A percentile compares a stretch with the other conserved stretches of the same genome.
Evolutionary conservation across 148 eudicot genomes (phyloP).

Genomic region (Fagopyrum esculentum): DNA sequence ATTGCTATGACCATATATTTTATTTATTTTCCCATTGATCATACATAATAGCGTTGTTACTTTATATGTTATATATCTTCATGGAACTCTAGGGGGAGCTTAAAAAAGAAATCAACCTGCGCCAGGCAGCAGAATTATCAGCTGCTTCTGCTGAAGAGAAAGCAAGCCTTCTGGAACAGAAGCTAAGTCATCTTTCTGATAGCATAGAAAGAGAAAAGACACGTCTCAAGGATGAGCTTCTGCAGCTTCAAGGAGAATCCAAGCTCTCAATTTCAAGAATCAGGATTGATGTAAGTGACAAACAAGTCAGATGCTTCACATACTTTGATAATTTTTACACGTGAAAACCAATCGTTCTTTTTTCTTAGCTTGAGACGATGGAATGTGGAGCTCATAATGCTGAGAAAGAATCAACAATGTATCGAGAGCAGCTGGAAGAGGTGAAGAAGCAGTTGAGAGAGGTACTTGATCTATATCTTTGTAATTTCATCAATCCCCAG

Average conservation of each 20-base stretch:
- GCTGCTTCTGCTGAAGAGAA: conserved; percentile 77
- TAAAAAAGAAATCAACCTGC: conserved; percentile 56
- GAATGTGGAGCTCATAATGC: conserved; percentile 67
- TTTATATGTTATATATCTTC: not conserved
- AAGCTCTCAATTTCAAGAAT: conserved; percentile 65
- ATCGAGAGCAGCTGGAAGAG: conserved; percentile 61
- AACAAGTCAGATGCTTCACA: not conserved
- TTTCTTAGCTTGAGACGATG: conserved; percentile 70
- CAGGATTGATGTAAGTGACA: conserved; percentile 57
- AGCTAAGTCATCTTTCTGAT: conserved; percentile 45
- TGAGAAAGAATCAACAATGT: conserved; percentile 54
- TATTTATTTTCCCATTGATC: not conserved
- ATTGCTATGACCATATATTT: not conserved
- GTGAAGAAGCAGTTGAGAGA: conserved; percentile 38
- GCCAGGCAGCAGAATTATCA: conserved; percentile 57
- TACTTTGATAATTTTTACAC: not conserved
- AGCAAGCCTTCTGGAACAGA: conserved; percentile 46
- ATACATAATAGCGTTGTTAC: not conserved
- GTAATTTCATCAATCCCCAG: not conserved
- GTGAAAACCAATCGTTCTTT: conserved; percentile 6
- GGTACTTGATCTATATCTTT: conserved; percentile 29
- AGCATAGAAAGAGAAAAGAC: conserved; percentile 59
- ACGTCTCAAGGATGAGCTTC: conserved; percentile 54
- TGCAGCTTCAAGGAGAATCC: conserved; percentile 60
- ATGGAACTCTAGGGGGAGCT: conserved; percentile 50